These are phyloP conservation scores for Salix arbutifolia DNA, from an alignment of 345 rosid species.

Conservation along the genomic window DNA sequence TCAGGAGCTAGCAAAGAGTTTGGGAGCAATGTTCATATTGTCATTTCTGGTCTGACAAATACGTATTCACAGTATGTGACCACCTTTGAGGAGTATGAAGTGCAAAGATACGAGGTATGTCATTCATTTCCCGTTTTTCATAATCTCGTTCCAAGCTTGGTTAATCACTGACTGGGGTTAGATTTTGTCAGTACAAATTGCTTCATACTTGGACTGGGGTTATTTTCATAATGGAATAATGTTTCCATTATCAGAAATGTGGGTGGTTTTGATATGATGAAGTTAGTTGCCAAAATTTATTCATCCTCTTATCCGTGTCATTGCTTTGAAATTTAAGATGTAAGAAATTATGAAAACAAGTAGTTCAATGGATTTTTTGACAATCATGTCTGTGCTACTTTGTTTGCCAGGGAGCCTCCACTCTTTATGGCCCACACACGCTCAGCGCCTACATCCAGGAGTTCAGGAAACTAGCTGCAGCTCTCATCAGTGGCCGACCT, in stretches of 20 bases:
- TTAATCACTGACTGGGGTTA: background rate
- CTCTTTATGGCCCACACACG: conserved; percentile 83
- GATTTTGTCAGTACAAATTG: background rate
- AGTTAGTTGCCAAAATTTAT: background rate
- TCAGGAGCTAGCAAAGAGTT: conserved; percentile 42
- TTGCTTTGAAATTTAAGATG: background rate
- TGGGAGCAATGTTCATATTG: conserved; percentile 49
- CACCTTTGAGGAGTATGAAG: conserved; percentile 85
- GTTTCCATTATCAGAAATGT: background rate
- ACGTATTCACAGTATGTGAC: conserved; percentile 91
- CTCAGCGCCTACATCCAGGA: conserved; percentile 89
- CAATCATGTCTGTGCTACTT: background rate
- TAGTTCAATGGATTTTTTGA: background rate
- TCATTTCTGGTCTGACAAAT: conserved; percentile 88
- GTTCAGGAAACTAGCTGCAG: conserved; percentile 66
- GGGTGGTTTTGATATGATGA: background rate
- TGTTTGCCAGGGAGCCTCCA: conserved; percentile 74
- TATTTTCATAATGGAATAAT: background rate
- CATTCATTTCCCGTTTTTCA: conserved; percentile 7
- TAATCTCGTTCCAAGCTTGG: background rate
- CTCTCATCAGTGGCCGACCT: conserved; percentile 50
- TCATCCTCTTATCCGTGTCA: background rate
- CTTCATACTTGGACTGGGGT: background rate
- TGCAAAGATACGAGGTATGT: conserved; percentile 85
- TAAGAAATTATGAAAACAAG: background rate